These are phyloP conservation scores for Hypomyces perniciosus DNA, from an alignment of 2,329 filamentous ascomycete genomes.

Conservation along the genomic window DNA sequence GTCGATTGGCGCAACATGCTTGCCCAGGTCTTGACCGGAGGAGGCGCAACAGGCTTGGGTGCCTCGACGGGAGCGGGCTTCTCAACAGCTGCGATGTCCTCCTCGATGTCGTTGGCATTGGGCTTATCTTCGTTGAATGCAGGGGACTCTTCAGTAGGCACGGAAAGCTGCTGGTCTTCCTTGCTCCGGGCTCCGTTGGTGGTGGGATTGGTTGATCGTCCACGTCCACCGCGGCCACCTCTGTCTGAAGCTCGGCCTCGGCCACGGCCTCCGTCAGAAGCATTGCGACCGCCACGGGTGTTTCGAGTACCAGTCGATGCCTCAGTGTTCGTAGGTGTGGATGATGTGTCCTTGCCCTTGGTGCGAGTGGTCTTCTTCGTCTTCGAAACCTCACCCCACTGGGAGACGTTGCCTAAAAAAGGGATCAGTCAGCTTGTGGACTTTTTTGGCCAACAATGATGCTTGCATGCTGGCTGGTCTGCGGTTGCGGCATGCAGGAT, in stretches of 20 bases:
- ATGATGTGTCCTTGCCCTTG: conserved; percentile 61
- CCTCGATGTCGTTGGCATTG: conserved; percentile 28
- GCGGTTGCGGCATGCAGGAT: conserved; percentile 12
- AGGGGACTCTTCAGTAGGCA: conserved; percentile 64
- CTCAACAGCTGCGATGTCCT: conserved; percentile 27
- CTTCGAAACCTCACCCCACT: conserved; percentile 81
- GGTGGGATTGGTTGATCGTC: conserved; percentile 50
- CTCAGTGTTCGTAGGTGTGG: conserved; percentile 45
- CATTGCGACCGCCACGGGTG: conserved; percentile 55
- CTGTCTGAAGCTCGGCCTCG: conserved; percentile 58
- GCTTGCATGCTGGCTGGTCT: background rate
- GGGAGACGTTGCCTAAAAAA: conserved; percentile 63
- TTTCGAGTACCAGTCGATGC: conserved; percentile 39
- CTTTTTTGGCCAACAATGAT: background rate
- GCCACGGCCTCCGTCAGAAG: conserved; percentile 56
- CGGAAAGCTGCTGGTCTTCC: conserved; percentile 51
- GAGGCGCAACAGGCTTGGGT: conserved; percentile 30
- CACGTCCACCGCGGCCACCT: conserved; percentile 56
- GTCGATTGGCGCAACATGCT: conserved; percentile 64
- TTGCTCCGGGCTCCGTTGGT: conserved; percentile 58
- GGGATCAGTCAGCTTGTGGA: conserved; percentile 15
- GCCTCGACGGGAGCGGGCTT: conserved; percentile 31
- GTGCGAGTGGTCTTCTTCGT: conserved; percentile 69
- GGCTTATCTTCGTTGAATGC: conserved; percentile 40
- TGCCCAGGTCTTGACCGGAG: conserved; percentile 60